Evolutionary conservation across 148 eudicot genomes (phyloP).

Genomic region (Chenopodium berlandieri): DNA sequence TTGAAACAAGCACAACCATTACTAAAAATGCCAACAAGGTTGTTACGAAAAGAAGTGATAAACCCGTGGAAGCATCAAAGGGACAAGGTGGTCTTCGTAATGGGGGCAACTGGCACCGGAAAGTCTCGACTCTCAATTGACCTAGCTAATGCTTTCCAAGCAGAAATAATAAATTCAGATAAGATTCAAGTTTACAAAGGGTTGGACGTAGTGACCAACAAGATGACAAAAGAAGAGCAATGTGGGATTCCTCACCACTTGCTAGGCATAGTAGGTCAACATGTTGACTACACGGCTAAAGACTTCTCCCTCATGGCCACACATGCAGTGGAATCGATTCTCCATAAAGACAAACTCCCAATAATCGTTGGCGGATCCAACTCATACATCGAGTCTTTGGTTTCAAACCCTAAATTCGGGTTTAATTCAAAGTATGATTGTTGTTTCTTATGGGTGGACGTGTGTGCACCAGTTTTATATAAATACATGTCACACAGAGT

Average conservation of each 20-base stretch:
- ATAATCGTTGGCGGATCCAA: conserved; percentile 83
- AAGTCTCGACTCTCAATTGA: conserved; percentile 80
- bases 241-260: conserved; percentile 77
- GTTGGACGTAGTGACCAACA: conserved; percentile 70
- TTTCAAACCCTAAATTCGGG: conserved; percentile 26
- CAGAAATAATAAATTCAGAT: conserved; percentile 79
- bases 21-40: conserved; percentile 30
- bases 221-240: conserved; percentile 58
- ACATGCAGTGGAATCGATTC: conserved; percentile 34
- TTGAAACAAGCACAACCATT: conserved; percentile 47
- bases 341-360: conserved; percentile 40
- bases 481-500: conserved; percentile 52
- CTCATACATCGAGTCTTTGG: conserved; percentile 51
- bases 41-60: conserved; percentile 7
- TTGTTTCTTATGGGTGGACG: conserved; percentile 82
- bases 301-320: conserved; percentile 56
- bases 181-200: conserved; percentile 83
- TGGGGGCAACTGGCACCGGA: conserved; percentile 93
- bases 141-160: conserved; percentile 51
- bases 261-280: conserved; percentile 46
- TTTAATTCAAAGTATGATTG: conserved; percentile 51
- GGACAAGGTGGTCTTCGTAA: conserved; percentile 70
- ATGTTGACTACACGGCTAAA: conserved; percentile 46
- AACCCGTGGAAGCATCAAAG: conserved; percentile 30
- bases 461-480: conserved; percentile 38